Evolutionary conservation across 805 yeast species (phyloP).

Genomic region (Dipodascus geniculatus): DNA sequence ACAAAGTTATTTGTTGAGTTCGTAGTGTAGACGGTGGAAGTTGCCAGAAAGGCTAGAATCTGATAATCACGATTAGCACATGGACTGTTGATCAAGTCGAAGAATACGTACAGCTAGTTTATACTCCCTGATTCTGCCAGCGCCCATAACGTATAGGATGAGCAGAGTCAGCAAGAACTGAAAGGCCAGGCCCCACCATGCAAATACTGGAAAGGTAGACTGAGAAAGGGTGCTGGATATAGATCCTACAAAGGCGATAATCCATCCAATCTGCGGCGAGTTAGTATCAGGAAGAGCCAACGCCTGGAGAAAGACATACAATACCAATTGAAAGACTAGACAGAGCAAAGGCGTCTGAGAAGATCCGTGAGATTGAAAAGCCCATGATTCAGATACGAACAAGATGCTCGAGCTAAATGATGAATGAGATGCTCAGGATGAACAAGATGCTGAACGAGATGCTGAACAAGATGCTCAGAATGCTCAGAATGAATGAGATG

Average conservation of each 20-base stretch:
- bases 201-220: conserved; percentile 60
- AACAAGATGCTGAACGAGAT: too few relatives aligned
- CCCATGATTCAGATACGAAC: not conserved
- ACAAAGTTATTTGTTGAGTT: conserved; percentile 74
- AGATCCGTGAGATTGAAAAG: conserved; percentile 30
- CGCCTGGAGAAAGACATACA: conserved; percentile 2
- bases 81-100: not conserved
- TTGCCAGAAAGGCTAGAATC: conserved; percentile 43
- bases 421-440: too few relatives aligned
- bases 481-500: too few relatives aligned
- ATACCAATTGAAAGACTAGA: conserved; percentile 67
- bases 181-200: conserved; percentile 95
- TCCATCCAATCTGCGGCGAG: conserved; percentile 51
- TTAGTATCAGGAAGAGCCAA: not conserved
- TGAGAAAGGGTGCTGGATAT: conserved; percentile 38
- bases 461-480: too few relatives aligned
- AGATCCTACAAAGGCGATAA: conserved; percentile 84
- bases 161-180: conserved; percentile 49
- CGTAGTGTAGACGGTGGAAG: conserved; percentile 76
- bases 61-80: conserved; percentile 12
- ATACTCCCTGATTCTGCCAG: conserved; percentile 58
- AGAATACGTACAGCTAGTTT: conserved; percentile 32
- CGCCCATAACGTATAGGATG: conserved; percentile 41
- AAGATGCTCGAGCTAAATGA: too few relatives aligned
- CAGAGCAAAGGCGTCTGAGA: conserved; percentile 81